Evolutionary conservation across 371 early-diverging fungal species (phyloP), one percentile per base, ranked within the genome.

Genomic region (Mortierella sp.): DNA sequence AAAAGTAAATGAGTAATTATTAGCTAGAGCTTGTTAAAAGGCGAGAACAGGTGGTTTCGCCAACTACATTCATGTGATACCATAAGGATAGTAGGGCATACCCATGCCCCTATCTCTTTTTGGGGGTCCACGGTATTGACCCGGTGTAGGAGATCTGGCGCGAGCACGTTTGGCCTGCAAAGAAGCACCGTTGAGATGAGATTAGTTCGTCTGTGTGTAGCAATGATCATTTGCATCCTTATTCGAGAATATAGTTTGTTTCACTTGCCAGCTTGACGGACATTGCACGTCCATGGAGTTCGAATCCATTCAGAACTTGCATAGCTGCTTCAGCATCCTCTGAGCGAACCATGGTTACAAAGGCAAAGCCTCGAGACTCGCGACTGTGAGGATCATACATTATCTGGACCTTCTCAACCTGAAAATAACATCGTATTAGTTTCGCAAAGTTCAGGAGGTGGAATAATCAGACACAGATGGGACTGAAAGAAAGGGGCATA

Each of bases 91-190:
- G 50, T 69, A 50, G 65, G 79, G 74, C 74, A 78, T 74, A 70
- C 74, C 77, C 32, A 45, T 45, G 58, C 33, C 70, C 58, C 74
- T 62, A 21, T 74, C 79, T 52, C 91, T 88, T 65, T 91, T 93
- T 52, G 94, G 92, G n/a, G 93, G 93, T 9, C 96, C 96, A 84
- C 89, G 88, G 86, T 96, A 96, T 58, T 90, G 91, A 58, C 96
- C 96, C 65, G 96, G 96, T 60, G 96, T 96, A 24, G 96, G 96
- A 43, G 94, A 91, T 70, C 96, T 87, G 22, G 95, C 92, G 63
- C 91, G 84, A 32, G 89, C 86, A 57, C 96, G 87, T 72, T 89
- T 91, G 19, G 96, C 95, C 90, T 86, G 61, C 32, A 48, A 45
- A 38, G 36, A 36, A 15, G 62, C 53, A 48, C 0, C 53, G 40